Percentiles rank a stretch among this genome's conserved stretches.
Evolutionary conservation across 2,329 filamentous ascomycete genomes (phyloP).

Genomic region (Zasmidium citrigriseum): DNA sequence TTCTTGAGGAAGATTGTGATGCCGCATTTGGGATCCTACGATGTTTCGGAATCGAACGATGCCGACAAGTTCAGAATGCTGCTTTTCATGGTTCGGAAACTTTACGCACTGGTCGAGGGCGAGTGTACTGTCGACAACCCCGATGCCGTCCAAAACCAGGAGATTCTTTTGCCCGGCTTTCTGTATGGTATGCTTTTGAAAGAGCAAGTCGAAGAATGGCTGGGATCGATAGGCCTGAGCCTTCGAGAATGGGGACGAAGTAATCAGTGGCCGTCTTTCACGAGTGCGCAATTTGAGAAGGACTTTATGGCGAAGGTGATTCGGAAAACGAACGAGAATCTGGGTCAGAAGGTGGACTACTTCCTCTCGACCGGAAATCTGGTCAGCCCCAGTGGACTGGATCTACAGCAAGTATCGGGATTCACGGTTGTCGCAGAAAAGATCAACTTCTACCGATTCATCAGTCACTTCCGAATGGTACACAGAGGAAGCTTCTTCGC

Average conservation of each 20-base stretch:
- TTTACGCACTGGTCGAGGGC: constrained; percentile 89
- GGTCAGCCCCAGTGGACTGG: constrained; percentile 84
- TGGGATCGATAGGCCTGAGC: constrained; percentile 59
- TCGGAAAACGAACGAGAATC: constrained; percentile 79
- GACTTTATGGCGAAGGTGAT: constrained; percentile 81
- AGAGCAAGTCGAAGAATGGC: constrained; percentile 87
- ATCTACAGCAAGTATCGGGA: constrained; percentile 90
- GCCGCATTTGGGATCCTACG: constrained; percentile 83
- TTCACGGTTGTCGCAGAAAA: constrained; percentile 98
- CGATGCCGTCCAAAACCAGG: constrained; percentile 94
- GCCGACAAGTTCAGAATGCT: constrained; percentile 91
- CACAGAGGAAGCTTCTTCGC: constrained; percentile 99
- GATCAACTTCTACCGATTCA: constrained; percentile 98
- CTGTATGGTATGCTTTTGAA: constrained; percentile 95
- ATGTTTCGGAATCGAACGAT: constrained; percentile 82
- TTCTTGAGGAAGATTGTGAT: constrained; percentile 88
- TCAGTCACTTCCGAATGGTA: constrained; percentile 98
- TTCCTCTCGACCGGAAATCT: constrained; percentile 96
- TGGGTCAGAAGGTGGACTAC: constrained; percentile 86
- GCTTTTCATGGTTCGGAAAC: constrained; percentile 93
- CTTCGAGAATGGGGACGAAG: constrained; percentile 55
- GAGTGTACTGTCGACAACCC: constrained; percentile 94
- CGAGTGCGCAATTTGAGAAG: constrained; percentile 72
- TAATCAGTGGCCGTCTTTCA: constrained; percentile 62
- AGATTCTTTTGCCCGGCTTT: constrained; percentile 89